Base-by-base conservation (phyloP, 768 basidiomycete genomes). In the Leccinum aurantiacum region DNA sequence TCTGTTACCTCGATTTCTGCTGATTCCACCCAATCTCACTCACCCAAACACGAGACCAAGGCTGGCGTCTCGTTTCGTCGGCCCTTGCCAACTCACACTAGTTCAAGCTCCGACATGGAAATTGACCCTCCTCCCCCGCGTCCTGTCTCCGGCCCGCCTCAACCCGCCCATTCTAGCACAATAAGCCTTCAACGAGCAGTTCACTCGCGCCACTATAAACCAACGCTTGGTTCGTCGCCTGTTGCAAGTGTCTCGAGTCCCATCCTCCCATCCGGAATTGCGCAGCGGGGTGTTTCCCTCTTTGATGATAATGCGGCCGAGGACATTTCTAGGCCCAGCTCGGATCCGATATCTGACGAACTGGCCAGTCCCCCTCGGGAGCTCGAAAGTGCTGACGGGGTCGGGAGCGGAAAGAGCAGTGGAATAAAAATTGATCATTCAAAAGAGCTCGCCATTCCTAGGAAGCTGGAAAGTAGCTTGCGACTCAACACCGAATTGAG, bases 1-100 rank as follows among this genome's bases (percentile, higher is more conserved):
- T 74, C 74, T 6, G 72, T 57, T n/a, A 74, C 72, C 17, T 74
- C 72, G 46, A 38, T 72, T 49, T 73, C 71, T 41, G 58, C 55
- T 44, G 54, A 54, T 27, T 68, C 74, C 31, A 61, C 56, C 5
- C 68, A 64, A 37, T 70, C 69, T 5, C 53, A 57, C 31, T 56
- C 53, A 9, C 56, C 46, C 7, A 49, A 48, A 29, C 60, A 56
- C 52, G 59, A 37, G 27, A 38, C 9, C 48, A 64, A 62, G 58
- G 24, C 25, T 14, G 58, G 25, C n/a, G n/a, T 37, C 15, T 29
- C 49, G 22, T 54, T 62, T 35, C 59, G 53, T 49, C 62, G 51
- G 33, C 56, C 62, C 33, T 63, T 60, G 4, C 56, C n/a, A 15
- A 19, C 57, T 38, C 57, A 53, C 61, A n/a, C 57, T 13, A 41